Evolutionary conservation across 257 asterid genomes (phyloP), one percentile per base, ranked within the genome.

Genomic region (Cynanchum wilfordii): DNA sequence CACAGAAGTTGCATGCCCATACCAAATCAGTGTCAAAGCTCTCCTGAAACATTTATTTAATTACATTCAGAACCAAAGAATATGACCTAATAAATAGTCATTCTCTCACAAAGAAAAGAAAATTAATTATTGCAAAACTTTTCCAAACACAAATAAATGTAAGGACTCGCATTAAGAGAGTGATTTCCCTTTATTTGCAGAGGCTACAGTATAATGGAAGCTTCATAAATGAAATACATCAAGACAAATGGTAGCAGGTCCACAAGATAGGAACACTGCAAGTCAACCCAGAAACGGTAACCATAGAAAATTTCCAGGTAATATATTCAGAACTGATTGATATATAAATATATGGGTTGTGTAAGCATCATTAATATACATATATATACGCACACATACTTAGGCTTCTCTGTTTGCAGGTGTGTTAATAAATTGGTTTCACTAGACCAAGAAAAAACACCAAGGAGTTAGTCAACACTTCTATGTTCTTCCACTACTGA

Each of bases 1-100:
- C 99, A 95, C 89, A 44, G 89, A 89, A 95, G 97, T 98, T 92
- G 99, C 98, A 90, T 90, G 91, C 90, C 93, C 88, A 89, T 84
- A 90, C 92, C 90, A 95, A 95, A 90, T 91, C 89, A 91, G 81
- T 88, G 89, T 94, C 97, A 91, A 89, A 91, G 95, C 73, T 89
- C 85, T 88, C 98, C 98, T 88, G 98, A 86, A 89, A 81, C 82
- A 73, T 89, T 42, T 79, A 74, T 84, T 74, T 75, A 29, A 74
- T 83, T 59, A 72, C 68, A 77, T 79, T 78, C 86, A 76, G 79
- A 76, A 63, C 55, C 47, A 22, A 59, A 74, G 30, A 27, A 66
- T 67, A 74, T n/a, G 47, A 63, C 77, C 66, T 47, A 56, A 68
- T 25, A 64, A 52, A 75, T 49, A 24, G 73, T 66, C 62, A 81